Evolutionary conservation across 2,329 filamentous ascomycete species (phyloP), one percentile per base, ranked within the genome.

Genomic region (Xylaria sp.): DNA sequence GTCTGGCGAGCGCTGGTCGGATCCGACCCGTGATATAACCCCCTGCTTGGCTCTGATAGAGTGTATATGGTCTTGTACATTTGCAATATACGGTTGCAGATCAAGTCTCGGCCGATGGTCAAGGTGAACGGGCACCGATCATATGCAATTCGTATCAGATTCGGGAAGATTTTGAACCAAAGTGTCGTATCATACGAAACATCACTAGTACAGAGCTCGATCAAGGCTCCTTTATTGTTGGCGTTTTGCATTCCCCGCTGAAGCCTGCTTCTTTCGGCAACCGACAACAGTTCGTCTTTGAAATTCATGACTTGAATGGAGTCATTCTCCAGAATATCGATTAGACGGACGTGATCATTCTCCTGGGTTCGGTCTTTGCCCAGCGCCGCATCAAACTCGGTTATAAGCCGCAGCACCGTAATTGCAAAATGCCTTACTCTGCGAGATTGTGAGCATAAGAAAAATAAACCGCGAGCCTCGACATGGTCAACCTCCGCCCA

Each of bases 141-240:
- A 76, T 93, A 97, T 67, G 94, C 93, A 73, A 97, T 91, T 12
- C 93, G 90, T 65, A 99, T 92, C 37, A 99, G 86, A 76, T 98
- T 98, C 3, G 96, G 97, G 76, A 99, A 99, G 21, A 98, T 91
- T 77, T 98, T 99, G 82, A 96, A 97, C 96, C 96, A 99, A 13
- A 99, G 83, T 0, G 94, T 97, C 2, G 93, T 91, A 78, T 99
- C 96, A 76, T 98, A 98, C 0, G 94, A 93, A 29, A 96, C 90
- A 74, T 98, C 96, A 81, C 96, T 98, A 74, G 93, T 95, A 81
- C 96, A 98, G 27, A 99, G 87, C 78, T 98, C 95, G 40, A 98
- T 92, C 21, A 99, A 83, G 2, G 93, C 95, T 71, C 93, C 94
- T 75, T 94, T 91, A 54, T 91, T 90, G 74, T 93, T 93, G 76